phyloP scores from a whole-genome alignment of 208 protist genomes.

The Phytomonas francai region DNA sequence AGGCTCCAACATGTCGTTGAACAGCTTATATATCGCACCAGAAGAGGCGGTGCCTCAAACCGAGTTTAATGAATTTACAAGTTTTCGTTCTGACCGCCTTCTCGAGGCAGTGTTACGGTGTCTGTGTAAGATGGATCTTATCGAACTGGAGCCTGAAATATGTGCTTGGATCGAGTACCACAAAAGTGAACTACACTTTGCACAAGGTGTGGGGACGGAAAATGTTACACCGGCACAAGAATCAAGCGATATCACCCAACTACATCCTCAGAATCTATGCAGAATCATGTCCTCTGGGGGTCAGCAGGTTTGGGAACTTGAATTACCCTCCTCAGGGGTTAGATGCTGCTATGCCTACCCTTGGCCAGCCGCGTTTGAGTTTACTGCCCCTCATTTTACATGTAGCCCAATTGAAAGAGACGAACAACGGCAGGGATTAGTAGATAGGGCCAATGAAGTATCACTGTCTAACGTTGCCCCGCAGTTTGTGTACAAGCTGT shows the following conservation, averaged over 20 bases:
- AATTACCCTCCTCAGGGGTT: background rate
- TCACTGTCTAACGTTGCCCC: background rate
- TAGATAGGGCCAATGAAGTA: background rate
- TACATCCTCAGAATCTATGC: background rate
- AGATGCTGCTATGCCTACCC: background rate
- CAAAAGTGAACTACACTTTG: background rate
- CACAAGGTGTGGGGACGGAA: background rate
- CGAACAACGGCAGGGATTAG: background rate
- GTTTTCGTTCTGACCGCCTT: slow-evolving; percentile 22
- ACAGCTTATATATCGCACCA: slow-evolving; percentile 3
- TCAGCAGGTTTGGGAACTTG: background rate
- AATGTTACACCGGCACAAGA: background rate
- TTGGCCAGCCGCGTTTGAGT: background rate
- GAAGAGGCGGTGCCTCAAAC: background rate
- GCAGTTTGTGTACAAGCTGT: slow-evolving; percentile 13
- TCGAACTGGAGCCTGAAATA: slow-evolving; percentile 17
- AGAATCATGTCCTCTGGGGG: background rate
- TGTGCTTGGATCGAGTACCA: slow-evolving; percentile 8
- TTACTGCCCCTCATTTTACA: background rate
- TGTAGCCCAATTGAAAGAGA: background rate
- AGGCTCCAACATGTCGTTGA: slow-evolving; percentile 11
- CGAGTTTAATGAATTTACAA: background rate
- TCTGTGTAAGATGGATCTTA: slow-evolving; percentile 23
- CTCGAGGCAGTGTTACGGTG: slow-evolving; percentile 17
- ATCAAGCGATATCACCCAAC: background rate